These are phyloP conservation scores for Athelia psychrophila DNA, from an alignment of 1,284 basidiomycete species.

Conservation along the genomic window DNA sequence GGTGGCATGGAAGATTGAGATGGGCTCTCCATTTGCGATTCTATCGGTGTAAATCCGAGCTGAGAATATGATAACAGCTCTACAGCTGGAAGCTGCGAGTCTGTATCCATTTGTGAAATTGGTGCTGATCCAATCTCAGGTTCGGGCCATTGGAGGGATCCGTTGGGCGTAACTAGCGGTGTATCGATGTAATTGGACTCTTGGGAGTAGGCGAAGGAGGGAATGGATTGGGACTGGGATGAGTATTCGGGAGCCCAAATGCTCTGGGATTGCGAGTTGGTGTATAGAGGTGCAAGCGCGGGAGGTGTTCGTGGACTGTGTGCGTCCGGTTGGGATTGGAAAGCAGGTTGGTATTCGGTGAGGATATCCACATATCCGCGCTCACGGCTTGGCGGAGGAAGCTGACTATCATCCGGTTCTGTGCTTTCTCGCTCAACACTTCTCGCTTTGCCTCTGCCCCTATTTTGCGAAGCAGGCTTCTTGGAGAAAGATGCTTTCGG, in stretches of 20 bases:
- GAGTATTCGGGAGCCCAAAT: slow-evolving; percentile 8
- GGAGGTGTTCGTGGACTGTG: slow-evolving; percentile 2
- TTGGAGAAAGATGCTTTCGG: neutral
- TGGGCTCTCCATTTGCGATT: slow-evolving; percentile 12
- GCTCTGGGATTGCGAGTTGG: neutral
- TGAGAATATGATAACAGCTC: slow-evolving; percentile 33
- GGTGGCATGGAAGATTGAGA: neutral
- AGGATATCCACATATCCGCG: slow-evolving; percentile 25
- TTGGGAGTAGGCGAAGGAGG: slow-evolving; percentile 34
- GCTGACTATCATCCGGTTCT: slow-evolving; percentile 38
- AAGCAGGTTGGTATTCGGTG: slow-evolving; percentile 15
- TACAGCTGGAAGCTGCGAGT: slow-evolving; percentile 25
- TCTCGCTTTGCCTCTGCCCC: slow-evolving; percentile 20
- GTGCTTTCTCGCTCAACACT: slow-evolving; percentile 44
- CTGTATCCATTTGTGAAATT: slow-evolving; percentile 35
- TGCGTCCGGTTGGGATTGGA: neutral
- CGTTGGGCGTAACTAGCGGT: slow-evolving; percentile 52
- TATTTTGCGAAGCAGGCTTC: slow-evolving; percentile 2
- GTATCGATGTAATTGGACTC: slow-evolving; percentile 46
- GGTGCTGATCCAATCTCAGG: slow-evolving; percentile 30
- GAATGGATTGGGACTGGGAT: slow-evolving; percentile 23
- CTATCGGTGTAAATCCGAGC: slow-evolving; percentile 28
- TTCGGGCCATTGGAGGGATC: slow-evolving; percentile 44
- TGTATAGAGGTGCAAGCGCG: slow-evolving; percentile 14
- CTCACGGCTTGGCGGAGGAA: slow-evolving; percentile 17